Base-by-base conservation (phyloP, 441 rosid genomes). In the Hura crepitans region DNA sequence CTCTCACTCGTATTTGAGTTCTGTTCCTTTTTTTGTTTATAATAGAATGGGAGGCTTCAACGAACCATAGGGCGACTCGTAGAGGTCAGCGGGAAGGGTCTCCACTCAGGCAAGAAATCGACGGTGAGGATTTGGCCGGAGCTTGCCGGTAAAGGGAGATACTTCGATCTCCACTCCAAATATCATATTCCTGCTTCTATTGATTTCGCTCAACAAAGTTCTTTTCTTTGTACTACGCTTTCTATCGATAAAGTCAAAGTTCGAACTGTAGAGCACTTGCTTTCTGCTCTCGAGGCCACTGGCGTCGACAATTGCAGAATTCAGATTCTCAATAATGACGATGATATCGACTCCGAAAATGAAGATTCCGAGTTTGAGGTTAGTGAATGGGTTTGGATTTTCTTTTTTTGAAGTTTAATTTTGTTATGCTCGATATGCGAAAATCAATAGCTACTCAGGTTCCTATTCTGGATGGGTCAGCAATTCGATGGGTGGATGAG, bases 381-480 rank as follows among this genome's bases (percentile, higher is more conserved):
- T 45, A 50, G 82, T 62, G 56, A 30, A 12, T 6, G 27, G 0
- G 23, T n/a, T 42, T 42, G 46, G 14, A 10, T 5, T 30, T 17
- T 2, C 35, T 30, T 46, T 15, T 10, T 0, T 43, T 33, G 30
- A 45, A 0, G 31, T 69, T 47, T 33, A 5, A 4, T 35, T 20
- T n/a, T 37, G 10, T 12, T 35, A 14, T 13, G 0, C 42, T 53
- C 25, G 25, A 23, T 49, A 9, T 17, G 50, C 7, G 37, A 75
- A 42, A 53, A 49, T 2, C 51, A 5, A 42, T 61, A 27, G 45
- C 57, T n/a, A 31, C 30, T 35, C 83, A 89, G 97, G 90, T 91
- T 78, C 98, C 97, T 22, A 83, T 91, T 71, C 80, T 88, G 65
- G 96, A 93, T 81, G 98, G 96, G 14, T 93, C 97, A 63, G 97